Conservation (phyloP, 805 yeast species). For the Candida koratica region DNA sequence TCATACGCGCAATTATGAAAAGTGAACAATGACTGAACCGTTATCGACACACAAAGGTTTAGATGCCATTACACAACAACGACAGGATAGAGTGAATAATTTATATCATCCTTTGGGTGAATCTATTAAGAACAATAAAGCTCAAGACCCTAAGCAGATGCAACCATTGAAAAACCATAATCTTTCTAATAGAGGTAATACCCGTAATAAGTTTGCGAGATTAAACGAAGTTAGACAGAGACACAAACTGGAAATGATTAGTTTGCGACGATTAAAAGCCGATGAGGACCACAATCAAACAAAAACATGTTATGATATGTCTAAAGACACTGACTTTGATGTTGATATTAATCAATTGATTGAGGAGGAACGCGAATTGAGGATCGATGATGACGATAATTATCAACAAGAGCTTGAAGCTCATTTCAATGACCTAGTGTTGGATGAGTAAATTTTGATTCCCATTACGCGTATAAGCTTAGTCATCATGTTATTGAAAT, state of each 20-base stretch:
- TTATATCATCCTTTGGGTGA: conserved; percentile 12
- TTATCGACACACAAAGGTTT: conserved; percentile 1
- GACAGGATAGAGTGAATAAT: conserved; percentile 7
- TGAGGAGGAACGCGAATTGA: conserved; percentile 21
- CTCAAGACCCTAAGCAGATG: conserved; percentile 3
- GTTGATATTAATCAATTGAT: conserved; percentile 21
- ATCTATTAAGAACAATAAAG: conserved; percentile 6
- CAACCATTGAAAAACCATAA: conserved; percentile 10
- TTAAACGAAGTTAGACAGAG: conserved; percentile 23
- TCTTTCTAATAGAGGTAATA: conserved; percentile 16
- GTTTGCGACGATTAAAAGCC: conserved; percentile 17
- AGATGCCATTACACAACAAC: conserved; percentile 4
- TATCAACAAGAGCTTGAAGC: conserved; percentile 21
- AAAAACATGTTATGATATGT: neutral
- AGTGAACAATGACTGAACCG: neutral
- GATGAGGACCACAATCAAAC: conserved; percentile 19
- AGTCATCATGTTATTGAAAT: too few species aligned
- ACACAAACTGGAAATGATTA: conserved; percentile 20
- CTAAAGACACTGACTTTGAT: conserved; percentile 12
- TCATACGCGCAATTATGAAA: too few species aligned
- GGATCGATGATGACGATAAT: conserved; percentile 1
- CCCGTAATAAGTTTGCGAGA: conserved; percentile 18
- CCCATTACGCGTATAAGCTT: too few species aligned
- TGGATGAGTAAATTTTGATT: too few species aligned
- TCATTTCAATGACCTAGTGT: conserved; percentile 11